A percentile compares a stretch with the other conserved stretches of the same genome.
Evolutionary conservation across 2,329 filamentous ascomycete species (phyloP).

Genomic region (Rutstroemia sp.): DNA sequence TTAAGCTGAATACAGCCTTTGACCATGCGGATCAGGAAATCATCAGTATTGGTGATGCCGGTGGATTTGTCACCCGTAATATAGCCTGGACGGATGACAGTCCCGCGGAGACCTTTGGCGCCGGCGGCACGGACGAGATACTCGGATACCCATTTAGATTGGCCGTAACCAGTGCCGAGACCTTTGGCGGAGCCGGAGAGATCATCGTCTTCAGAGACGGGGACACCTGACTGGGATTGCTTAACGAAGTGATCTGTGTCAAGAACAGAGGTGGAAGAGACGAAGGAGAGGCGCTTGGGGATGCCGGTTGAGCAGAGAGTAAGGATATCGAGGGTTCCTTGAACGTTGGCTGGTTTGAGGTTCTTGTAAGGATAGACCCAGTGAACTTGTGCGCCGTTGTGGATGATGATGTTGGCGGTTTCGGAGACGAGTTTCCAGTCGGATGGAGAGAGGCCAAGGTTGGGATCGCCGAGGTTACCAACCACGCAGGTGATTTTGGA

Average conservation of each 20-base stretch:
- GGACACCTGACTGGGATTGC: constrained; percentile 58
- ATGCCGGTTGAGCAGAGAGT: constrained; percentile 69
- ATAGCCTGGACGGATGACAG: constrained; percentile 78
- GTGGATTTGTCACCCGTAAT: constrained; percentile 65
- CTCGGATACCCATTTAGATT: constrained; percentile 75
- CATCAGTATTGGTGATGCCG: constrained; percentile 73
- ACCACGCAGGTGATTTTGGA: constrained; percentile 58
- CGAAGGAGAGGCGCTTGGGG: constrained; percentile 73
- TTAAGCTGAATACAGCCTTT: constrained; percentile 82
- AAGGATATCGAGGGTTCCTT: constrained; percentile 71
- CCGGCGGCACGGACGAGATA: constrained; percentile 72
- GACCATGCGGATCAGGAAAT: constrained; percentile 79
- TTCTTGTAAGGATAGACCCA: constrained; percentile 75
- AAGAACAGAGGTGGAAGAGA: constrained; percentile 74
- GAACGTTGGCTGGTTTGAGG: constrained; percentile 67
- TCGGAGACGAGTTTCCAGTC: constrained; percentile 59
- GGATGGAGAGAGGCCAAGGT: constrained; percentile 61
- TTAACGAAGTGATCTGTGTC: constrained; percentile 77
- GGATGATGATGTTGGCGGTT: constrained; percentile 64
- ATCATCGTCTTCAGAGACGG: constrained; percentile 69
- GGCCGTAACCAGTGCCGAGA: constrained; percentile 82
- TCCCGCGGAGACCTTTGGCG: constrained; percentile 63
- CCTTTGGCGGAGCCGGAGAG: constrained; percentile 68
- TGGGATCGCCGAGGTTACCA: constrained; percentile 66
- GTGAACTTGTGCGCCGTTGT: constrained; percentile 77